Percentiles rank a stretch among this genome's conserved stretches.
These are phyloP conservation scores for Uncinocarpus reesii DNA, from an alignment of 2,329 filamentous ascomycete species.

Conservation along the genomic window DNA sequence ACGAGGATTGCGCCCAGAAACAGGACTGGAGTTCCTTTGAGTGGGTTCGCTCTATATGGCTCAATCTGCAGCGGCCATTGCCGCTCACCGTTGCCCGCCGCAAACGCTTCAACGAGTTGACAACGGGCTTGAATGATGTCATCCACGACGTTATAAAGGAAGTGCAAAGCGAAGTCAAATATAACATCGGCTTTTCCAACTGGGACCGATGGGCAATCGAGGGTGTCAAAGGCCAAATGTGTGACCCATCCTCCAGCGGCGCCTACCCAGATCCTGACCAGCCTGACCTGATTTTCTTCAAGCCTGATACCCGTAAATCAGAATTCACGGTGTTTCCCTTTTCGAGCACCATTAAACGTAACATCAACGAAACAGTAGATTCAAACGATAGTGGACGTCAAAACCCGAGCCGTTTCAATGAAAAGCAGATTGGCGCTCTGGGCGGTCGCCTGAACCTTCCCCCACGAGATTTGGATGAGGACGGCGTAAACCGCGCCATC, in stretches of 20 bases:
- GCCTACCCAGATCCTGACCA: constrained; percentile 24
- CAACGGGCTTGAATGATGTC: constrained; percentile 22
- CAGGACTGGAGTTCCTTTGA: constrained; percentile 11
- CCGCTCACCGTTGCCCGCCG: constrained; percentile 23
- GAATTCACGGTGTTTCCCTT: constrained; percentile 15
- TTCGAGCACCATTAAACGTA: too few relatives aligned
- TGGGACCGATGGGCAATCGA: constrained; percentile 25
- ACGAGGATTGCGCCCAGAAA: constrained; percentile 20
- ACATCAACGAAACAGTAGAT: too few relatives aligned
- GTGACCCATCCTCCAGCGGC: constrained; percentile 18
- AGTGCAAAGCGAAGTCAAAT: constrained; percentile 20
- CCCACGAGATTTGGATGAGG: constrained; percentile 4
- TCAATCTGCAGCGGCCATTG: neutral
- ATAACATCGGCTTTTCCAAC: constrained; percentile 19
- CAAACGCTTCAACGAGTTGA: constrained; percentile 24
- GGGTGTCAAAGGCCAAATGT: constrained; percentile 27
- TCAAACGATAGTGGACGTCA: too few relatives aligned
- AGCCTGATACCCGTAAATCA: constrained; percentile 19
- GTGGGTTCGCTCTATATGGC: neutral
- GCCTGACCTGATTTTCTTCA: constrained; percentile 29
- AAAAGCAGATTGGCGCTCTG: constrained; percentile 5
- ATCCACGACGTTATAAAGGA: constrained; percentile 24
- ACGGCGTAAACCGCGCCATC: constrained; percentile 14
- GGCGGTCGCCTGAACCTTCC: neutral
- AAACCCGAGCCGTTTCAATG: neutral